Evolutionary conservation across 495 filamentous ascomycete species (phyloP), one percentile per base, ranked within the genome.

Genomic region (Talaromyces trachyspermus): DNA sequence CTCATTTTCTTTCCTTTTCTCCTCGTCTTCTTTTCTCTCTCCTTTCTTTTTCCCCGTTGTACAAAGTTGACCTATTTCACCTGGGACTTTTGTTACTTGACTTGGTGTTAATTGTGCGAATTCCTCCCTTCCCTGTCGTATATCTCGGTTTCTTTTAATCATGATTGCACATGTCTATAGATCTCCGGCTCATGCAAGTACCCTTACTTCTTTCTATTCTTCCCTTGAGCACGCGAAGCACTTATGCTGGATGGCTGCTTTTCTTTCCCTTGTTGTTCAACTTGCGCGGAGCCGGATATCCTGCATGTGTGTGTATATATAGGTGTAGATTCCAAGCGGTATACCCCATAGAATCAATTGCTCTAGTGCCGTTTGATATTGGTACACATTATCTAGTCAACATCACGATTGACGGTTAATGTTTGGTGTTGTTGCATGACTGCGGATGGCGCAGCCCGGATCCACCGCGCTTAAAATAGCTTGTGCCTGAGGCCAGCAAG

Each of bases 301-400:
- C 20, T 23, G 23, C 39, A 42, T 26, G 12, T 23, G 14, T n/a
- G 14, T 39, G 14, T 39, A 42, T 12, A 9, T 42, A 15, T 17
- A 17, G 19, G 22, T 42, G 39, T 42, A 42, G 22, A 25, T 24
- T 26, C 20, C n/a, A n/a, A 42, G 39, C 39, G 14, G 18, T 38
- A 38, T 42, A 42, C 39, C 39, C 39, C 14, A 42, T 42, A 42
- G 39, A 24, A 42, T n/a, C n/a, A n/a, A 30, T 6, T 12, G 27
- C 7, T 30, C 27, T 30, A 12, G 27, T 37, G 33, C 19, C 7
- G 33, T 15, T 37, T 37, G 7, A 7, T 2, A 37, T 6, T 12
- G 33, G 19, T 30, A 55, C 54, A 57, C 49, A 53, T 41, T 49
- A n/a, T n/a, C n/a, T n/a, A n/a, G n/a, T n/a, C n/a, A n/a, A n/a